A percentile compares a stretch with the other conserved stretches of the same genome.
Evolutionary conservation across 495 filamentous ascomycete genomes (phyloP).

Genomic region (Cladorrhinum samala): DNA sequence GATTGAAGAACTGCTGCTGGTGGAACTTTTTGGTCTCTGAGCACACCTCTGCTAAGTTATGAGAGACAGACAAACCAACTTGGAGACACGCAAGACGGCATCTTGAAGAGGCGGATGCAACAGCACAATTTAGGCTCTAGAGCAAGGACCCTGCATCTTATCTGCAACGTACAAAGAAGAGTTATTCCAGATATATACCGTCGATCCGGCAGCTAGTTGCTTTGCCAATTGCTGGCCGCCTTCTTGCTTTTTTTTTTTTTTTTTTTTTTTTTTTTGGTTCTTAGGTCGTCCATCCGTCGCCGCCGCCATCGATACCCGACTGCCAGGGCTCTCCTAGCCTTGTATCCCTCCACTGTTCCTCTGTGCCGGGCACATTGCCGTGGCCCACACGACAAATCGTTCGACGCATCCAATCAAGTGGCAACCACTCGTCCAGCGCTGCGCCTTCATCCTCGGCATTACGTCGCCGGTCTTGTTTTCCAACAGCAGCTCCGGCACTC

Average conservation of each 20-base stretch:
- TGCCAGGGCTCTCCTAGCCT: conserved; percentile 14
- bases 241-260: not conserved
- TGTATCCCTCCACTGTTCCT: conserved; percentile 1
- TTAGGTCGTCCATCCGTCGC: too few relatives aligned
- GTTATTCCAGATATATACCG: conserved; percentile 1
- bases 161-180: not conserved
- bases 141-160: conserved; percentile 4
- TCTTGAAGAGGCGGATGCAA: too few relatives aligned
- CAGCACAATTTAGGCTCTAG: conserved; percentile 4
- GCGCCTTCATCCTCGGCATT: conserved; percentile 22
- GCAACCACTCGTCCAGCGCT: not conserved
- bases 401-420: conserved; percentile 13
- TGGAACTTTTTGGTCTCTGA: not conserved
- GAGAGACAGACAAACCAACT: too few relatives aligned
- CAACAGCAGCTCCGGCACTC: conserved; percentile 13
- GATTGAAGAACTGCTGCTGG: not conserved
- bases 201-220: not conserved
- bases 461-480: conserved; percentile 16
- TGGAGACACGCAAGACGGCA: too few relatives aligned
- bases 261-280: too few relatives aligned
- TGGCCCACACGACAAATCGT: conserved; percentile 14
- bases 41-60: not conserved
- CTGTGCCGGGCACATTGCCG: conserved; percentile 19
- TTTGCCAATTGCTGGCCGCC: not conserved
- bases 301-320: conserved; percentile 4